phyloP scores from a whole-genome alignment of 2,329 filamentous ascomycete genomes.

The Botrytis porri region DNA sequence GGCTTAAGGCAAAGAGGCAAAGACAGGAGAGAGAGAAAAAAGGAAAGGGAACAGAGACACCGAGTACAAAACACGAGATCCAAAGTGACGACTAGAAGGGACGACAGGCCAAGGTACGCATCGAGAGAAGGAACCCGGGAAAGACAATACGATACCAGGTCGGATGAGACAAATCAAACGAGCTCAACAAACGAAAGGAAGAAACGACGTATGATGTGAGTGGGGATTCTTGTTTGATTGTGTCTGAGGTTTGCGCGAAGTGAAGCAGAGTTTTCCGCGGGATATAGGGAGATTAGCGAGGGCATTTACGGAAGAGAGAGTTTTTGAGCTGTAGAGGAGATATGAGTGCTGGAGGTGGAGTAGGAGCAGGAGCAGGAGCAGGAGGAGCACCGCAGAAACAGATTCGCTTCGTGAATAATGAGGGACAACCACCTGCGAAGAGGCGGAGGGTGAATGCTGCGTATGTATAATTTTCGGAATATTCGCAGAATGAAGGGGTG shows the following conservation, averaged over 20 bases:
- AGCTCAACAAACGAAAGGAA: neutral
- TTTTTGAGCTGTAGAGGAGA: neutral
- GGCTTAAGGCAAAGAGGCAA: neutral
- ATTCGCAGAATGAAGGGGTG: constrained; percentile 2
- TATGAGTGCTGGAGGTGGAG: constrained; percentile 11
- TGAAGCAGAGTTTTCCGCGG: neutral
- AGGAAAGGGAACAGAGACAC: neutral
- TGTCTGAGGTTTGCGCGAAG: constrained; percentile 10
- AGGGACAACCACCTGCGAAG: constrained; percentile 77
- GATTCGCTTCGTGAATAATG: constrained; percentile 79
- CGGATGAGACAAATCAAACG: neutral
- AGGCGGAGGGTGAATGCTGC: constrained; percentile 75
- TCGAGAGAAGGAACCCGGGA: neutral
- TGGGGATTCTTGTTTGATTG: neutral
- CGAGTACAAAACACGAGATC: neutral
- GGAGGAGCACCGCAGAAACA: constrained; percentile 42
- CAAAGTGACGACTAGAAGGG: too few relatives aligned
- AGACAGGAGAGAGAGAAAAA: neutral
- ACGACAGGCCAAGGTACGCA: neutral
- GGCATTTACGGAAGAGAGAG: neutral
- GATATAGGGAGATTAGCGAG: neutral
- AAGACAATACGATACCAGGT: neutral
- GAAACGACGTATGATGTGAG: neutral
- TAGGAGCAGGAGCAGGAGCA: neutral
- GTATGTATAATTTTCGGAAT: constrained; percentile 47